These are phyloP conservation scores for Begonia peltatifolia DNA, from an alignment of 306 rosid genomes.

Conservation along the genomic window DNA sequence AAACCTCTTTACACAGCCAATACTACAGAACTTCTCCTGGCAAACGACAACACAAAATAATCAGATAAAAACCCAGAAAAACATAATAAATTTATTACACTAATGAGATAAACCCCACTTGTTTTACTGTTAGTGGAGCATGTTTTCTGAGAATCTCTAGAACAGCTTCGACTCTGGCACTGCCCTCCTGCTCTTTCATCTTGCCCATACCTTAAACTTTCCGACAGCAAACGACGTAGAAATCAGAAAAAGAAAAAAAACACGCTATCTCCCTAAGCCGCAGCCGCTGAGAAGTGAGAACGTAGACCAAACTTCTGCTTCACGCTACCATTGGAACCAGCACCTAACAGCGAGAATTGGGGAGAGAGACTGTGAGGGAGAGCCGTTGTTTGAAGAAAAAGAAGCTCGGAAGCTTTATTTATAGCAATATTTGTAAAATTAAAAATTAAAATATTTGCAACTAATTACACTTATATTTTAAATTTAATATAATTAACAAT, in stretches of 20 bases:
- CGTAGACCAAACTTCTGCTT: slow-evolving; percentile 52
- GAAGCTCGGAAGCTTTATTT: slow-evolving; percentile 20
- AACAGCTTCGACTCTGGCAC: slow-evolving; percentile 59
- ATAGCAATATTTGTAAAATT: slow-evolving; percentile 25
- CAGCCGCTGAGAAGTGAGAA: too few species aligned
- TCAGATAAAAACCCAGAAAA: too few species aligned
- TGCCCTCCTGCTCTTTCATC: not conserved
- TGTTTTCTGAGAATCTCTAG: slow-evolving; percentile 68
- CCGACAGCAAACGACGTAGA: too few species aligned
- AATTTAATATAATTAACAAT: too few species aligned
- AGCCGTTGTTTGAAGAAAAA: slow-evolving; percentile 15
- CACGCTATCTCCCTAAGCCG: too few species aligned
- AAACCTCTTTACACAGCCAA: slow-evolving; percentile 70
- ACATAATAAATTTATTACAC: too few species aligned
- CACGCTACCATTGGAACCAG: slow-evolving; percentile 50
- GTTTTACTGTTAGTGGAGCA: slow-evolving; percentile 61
- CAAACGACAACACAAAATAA: not conserved
- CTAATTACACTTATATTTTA: too few species aligned
- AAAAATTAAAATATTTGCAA: too few species aligned
- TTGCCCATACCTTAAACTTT: too few species aligned
- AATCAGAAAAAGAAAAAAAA: too few species aligned
- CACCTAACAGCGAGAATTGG: slow-evolving; percentile 5
- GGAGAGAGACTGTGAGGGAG: slow-evolving; percentile 4
- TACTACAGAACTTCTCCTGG: slow-evolving; percentile 89
- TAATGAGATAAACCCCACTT: slow-evolving; percentile 23